phyloP scores from a whole-genome alignment of 2,329 filamentous ascomycete genomes.

The Pseudogymnoascus sp. region DNA sequence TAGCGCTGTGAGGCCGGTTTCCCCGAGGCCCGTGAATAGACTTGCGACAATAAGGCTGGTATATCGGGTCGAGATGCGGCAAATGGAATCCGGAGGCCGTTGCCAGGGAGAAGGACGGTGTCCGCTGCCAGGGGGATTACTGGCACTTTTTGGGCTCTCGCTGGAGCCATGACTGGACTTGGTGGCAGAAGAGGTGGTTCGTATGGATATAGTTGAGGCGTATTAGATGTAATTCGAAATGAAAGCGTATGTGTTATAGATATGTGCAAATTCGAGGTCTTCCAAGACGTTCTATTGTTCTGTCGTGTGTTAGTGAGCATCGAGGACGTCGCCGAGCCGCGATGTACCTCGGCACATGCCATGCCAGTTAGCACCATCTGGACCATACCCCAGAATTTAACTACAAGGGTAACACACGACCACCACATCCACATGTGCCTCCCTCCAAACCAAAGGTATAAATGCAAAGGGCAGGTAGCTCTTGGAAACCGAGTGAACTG shows the following conservation, averaged over 20 bases:
- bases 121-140: conserved; percentile 76
- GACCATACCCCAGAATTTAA: conserved; percentile 2
- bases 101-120: conserved; percentile 76
- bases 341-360: conserved; percentile 6
- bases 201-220: neutral
- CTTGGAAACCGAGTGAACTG: too few species aligned
- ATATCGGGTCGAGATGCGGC: conserved; percentile 76
- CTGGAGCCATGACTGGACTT: conserved; percentile 13
- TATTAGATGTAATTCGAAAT: conserved; percentile 1
- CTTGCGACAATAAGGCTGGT: conserved; percentile 74
- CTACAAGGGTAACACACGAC: conserved; percentile 4
- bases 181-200: neutral
- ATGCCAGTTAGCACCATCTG: neutral
- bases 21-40: conserved; percentile 69
- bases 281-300: conserved; percentile 1
- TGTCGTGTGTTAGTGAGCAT: conserved; percentile 5
- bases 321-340: conserved; percentile 5
- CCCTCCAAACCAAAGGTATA: neutral
- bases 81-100: conserved; percentile 77
- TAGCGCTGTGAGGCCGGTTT: conserved; percentile 58
- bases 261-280: neutral
- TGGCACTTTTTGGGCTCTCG: conserved; percentile 43
- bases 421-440: conserved; percentile 4
- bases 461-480: neutral
- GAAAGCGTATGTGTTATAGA: neutral